Percentiles rank a stretch among this genome's conserved stretches.
Conservation (phyloP, 1,139 yeast genomes). For the Kodamaea suecica region DNA sequence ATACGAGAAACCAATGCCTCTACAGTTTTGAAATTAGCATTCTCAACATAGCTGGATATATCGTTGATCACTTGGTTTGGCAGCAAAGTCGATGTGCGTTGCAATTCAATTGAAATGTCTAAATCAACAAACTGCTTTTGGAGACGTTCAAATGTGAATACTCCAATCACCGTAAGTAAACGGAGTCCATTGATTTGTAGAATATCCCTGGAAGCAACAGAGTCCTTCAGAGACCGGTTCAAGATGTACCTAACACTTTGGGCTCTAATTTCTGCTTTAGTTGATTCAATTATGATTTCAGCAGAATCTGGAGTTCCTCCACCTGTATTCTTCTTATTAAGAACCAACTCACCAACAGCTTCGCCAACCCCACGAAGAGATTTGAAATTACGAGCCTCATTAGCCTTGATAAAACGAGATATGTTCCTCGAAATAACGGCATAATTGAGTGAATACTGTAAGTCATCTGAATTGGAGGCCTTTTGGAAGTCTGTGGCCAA, state of each 20-base stretch:
- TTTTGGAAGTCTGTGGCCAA: conserved; percentile 65
- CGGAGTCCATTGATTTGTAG: conserved; percentile 53
- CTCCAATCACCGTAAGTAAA: conserved; percentile 79
- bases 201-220: conserved; percentile 27
- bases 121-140: conserved; percentile 73
- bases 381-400: conserved; percentile 47
- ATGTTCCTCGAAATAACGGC: conserved; percentile 75
- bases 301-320: conserved; percentile 39
- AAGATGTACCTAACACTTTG: conserved; percentile 42
- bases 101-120: conserved; percentile 48
- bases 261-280: conserved; percentile 58
- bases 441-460: conserved; percentile 78
- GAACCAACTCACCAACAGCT: conserved; percentile 46
- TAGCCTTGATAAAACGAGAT: conserved; percentile 45
- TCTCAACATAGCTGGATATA: conserved; percentile 60
- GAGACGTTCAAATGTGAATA: conserved; percentile 82
- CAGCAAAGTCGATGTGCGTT: conserved; percentile 10
- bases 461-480: conserved; percentile 74
- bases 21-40: conserved; percentile 80
- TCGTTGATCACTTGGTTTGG: conserved; percentile 42
- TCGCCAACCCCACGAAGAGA: conserved; percentile 58
- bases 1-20: conserved; percentile 83
- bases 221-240: conserved; percentile 22
- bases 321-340: conserved; percentile 48
- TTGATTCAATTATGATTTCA: conserved; percentile 43